Base-by-base conservation (phyloP, 495 filamentous ascomycete species). In the Aspergillus cristatus region DNA sequence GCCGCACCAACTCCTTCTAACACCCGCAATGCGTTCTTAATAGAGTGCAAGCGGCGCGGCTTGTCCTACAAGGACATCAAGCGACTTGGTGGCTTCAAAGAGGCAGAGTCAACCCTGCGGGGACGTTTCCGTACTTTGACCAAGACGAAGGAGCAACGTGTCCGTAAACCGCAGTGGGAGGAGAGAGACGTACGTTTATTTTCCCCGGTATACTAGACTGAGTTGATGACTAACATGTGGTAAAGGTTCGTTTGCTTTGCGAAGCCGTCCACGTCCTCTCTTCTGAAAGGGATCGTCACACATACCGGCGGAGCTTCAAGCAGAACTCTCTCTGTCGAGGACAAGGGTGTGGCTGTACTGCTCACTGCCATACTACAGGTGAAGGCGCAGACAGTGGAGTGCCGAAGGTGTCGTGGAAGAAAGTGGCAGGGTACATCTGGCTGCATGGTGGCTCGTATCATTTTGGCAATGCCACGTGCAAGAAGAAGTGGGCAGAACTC, bases 91-190 rank as follows among this genome's bases (percentile, higher is more conserved):
- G 63, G 71, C 0, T 83, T 87, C 42, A 68, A 62, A 7, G 85
- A 90, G 51, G 84, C 87, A 7, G 89, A 94, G 54, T 91, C 86
- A 8, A 95, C 89, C 2, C 67, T 96, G 10, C 75, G 89, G 12
- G 89, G 89, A 1, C 68, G 88, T 7, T 84, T 76, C 40, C 72
- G 89, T 10, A 84, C 78, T 1, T 54, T 94, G 46, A 94, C 84
- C 1, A 94, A 94, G 58, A 50, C 66, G 1, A 82, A 82, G 40
- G 72, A 77, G 31, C 70, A 86, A 38, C 65, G 89, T 3, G 77
- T 90, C 1, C 62, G 89, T 14, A 87, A 79, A 54, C 89, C 89
- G 0, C 66, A 78, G 35, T 96, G 89, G 89, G 64, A 60, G 2
- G 70, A 74, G 0, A 67, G 67, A 17, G 89, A 96, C 67, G 86